Base-by-base conservation (phyloP, 192 early-diverging fungal genomes). In the Backusella australiensis region DNA sequence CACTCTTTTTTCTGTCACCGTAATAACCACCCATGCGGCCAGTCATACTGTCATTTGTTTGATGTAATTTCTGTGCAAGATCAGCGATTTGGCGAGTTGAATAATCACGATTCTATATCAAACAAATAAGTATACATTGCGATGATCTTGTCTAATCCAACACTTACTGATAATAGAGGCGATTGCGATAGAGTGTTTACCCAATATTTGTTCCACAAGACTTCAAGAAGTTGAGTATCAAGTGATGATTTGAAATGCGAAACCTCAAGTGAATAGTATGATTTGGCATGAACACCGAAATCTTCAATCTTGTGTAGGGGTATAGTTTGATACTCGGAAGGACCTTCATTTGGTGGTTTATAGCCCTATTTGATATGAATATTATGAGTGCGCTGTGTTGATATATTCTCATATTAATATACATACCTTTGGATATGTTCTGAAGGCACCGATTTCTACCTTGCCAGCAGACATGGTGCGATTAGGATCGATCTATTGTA, bases 121-220 rank as follows among this genome's bases (percentile, higher is more conserved):
- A 9, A 65, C 6, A 14, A 7, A 80, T 34, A 8, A 34, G 21
- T 32, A 39, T 39, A 11, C 1, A 39, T 11, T 39, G 38, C 7
- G 38, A 0, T 11, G 38, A 39, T 39, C 11, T 0, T 39, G 8
- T 39, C 11, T 11, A 11, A 39, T 12, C 11, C 9, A 2, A 34
- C 32, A 52, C 86, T 82, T 90, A 91, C 94, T 65, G 94, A 91
- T 19, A 98, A 83, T 23, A 99, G 85, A 17, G 96, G 92, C 8
- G 96, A 96, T 80, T 96, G 95, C 19, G 96, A 94, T 32, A 99
- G 86, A 7, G 98, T 98, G 81, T 94, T 94, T 35, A 98, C 92
- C 98, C 98, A 99, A 84, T 99, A 97, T 84, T 98, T 98, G 74
- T 96, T 93, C 98, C 98, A 99, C 78, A 99, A 87, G 71, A 91